These are phyloP conservation scores for Rhodotorula kratochvilovae DNA, from an alignment of 768 basidiomycete genomes.

Conservation along the genomic window DNA sequence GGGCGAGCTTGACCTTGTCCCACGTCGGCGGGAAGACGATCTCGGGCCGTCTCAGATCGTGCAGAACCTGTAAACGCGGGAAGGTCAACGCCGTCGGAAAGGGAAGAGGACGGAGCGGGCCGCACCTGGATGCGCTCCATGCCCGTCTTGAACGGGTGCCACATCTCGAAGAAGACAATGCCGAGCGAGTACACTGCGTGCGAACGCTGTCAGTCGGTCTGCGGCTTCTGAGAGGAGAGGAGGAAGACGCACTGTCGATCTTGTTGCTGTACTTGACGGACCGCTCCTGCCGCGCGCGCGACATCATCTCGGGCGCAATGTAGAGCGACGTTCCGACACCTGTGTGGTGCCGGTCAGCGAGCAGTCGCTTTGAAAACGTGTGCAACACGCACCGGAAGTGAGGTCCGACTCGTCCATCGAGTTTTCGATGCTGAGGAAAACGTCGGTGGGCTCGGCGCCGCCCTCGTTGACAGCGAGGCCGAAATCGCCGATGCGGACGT, in stretches of 20 bases:
- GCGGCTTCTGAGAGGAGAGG: no score
- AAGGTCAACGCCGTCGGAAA: background rate
- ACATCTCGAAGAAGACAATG: conserved; percentile 40
- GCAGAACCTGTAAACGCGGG: conserved; percentile 33
- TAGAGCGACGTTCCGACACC: conserved; percentile 44
- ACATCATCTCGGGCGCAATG: conserved; percentile 41
- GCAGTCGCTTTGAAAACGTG: background rate
- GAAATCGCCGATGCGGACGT: conserved; percentile 40
- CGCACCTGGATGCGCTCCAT: conserved; percentile 44
- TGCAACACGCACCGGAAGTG: conserved; percentile 22
- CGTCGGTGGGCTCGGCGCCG: conserved; percentile 19
- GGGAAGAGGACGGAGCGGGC: background rate
- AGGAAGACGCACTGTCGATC: conserved; percentile 27
- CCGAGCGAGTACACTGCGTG: conserved; percentile 42
- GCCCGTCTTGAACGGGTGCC: conserved; percentile 40
- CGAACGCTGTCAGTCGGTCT: background rate
- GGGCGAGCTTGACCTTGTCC: conserved; percentile 31
- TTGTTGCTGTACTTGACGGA: conserved; percentile 40
- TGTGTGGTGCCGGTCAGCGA: background rate
- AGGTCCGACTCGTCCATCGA: conserved; percentile 34
- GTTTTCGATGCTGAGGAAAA: conserved; percentile 28
- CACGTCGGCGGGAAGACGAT: conserved; percentile 43
- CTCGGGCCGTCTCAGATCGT: conserved; percentile 41
- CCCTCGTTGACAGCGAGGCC: conserved; percentile 38
- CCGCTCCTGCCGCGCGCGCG: conserved; percentile 19